Evolutionary conservation across 2,329 filamentous ascomycete species (phyloP).

Genomic region (Fusarium albidum): DNA sequence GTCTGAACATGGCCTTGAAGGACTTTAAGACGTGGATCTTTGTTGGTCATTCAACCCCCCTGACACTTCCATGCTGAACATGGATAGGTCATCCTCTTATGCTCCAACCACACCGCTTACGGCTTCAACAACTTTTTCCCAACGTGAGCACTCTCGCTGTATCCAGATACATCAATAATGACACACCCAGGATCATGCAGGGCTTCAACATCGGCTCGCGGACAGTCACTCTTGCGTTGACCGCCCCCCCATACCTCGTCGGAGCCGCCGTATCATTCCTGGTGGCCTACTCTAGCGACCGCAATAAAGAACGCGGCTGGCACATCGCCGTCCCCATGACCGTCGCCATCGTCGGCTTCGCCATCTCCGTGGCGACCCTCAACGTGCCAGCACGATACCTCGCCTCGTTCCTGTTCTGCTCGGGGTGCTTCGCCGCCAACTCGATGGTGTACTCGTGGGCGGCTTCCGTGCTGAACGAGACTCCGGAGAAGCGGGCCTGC

Average conservation of each 20-base stretch:
- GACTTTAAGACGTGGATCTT: slow-evolving; percentile 40
- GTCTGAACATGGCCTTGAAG: slow-evolving; percentile 32
- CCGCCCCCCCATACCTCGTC: slow-evolving; percentile 38
- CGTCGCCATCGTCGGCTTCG: slow-evolving; percentile 29
- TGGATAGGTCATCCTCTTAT: slow-evolving; percentile 22
- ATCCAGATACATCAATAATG: too few species aligned
- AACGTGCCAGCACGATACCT: slow-evolving; percentile 32
- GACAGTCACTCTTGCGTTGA: slow-evolving; percentile 34
- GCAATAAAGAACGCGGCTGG: slow-evolving; percentile 28
- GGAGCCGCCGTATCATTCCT: slow-evolving; percentile 23
- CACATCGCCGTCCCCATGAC: slow-evolving; percentile 29
- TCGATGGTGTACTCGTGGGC: slow-evolving; percentile 31
- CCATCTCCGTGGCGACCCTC: slow-evolving; percentile 34
- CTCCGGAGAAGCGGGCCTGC: slow-evolving; percentile 37
- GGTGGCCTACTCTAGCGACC: slow-evolving; percentile 32
- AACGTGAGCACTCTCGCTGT: too few species aligned
- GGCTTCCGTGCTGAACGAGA: slow-evolving; percentile 29
- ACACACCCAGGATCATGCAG: slow-evolving; percentile 35
- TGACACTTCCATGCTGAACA: too few species aligned
- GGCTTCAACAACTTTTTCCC: slow-evolving; percentile 40
- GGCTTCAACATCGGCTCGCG: slow-evolving; percentile 26
- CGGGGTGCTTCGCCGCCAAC: slow-evolving; percentile 41
- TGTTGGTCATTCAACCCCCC: too few species aligned
- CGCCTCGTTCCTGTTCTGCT: slow-evolving; percentile 29
- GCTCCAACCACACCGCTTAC: slow-evolving; percentile 33